These are phyloP conservation scores for Clarireedia homoeocarpa DNA, from an alignment of 2,329 filamentous ascomycete species.

Conservation along the genomic window DNA sequence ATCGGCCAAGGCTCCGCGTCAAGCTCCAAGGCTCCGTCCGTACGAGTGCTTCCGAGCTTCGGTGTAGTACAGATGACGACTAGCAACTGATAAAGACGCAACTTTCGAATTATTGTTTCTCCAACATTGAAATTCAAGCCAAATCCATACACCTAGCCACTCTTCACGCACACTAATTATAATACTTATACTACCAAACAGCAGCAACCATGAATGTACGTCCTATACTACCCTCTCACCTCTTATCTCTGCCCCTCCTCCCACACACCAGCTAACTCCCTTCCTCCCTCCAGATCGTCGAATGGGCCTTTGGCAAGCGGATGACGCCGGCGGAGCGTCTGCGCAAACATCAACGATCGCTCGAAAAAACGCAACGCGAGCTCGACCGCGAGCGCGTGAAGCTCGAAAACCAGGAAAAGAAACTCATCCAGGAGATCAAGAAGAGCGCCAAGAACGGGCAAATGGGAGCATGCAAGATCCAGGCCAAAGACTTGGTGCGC, in stretches of 20 bases:
- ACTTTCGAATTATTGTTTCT: conserved; percentile 1
- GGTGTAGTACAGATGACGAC: neutral
- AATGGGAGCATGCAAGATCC: conserved; percentile 97
- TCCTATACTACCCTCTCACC: neutral
- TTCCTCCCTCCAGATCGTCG: conserved; percentile 60
- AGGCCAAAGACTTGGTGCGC: conserved; percentile 92
- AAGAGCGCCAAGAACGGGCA: conserved; percentile 97
- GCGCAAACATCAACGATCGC: conserved; percentile 88
- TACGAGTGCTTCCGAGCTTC: neutral
- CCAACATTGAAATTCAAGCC: neutral
- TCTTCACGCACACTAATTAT: neutral
- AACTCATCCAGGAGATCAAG: conserved; percentile 91
- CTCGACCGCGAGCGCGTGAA: conserved; percentile 92
- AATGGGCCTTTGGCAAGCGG: conserved; percentile 99
- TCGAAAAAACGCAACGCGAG: conserved; percentile 96
- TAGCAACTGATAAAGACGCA: neutral
- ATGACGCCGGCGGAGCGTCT: conserved; percentile 92
- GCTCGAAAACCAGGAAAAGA: conserved; percentile 98
- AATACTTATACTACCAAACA: neutral
- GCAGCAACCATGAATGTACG: conserved; percentile 46
- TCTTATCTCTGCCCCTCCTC: neutral
- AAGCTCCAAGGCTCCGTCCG: conserved; percentile 2
- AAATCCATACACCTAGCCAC: neutral
- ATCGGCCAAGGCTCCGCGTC: neutral
- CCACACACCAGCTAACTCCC: neutral